Percentiles rank a stretch among this genome's conserved stretches.
These are phyloP conservation scores for Clitopilus hobsonii DNA, from an alignment of 768 basidiomycete species.

Conservation along the genomic window DNA sequence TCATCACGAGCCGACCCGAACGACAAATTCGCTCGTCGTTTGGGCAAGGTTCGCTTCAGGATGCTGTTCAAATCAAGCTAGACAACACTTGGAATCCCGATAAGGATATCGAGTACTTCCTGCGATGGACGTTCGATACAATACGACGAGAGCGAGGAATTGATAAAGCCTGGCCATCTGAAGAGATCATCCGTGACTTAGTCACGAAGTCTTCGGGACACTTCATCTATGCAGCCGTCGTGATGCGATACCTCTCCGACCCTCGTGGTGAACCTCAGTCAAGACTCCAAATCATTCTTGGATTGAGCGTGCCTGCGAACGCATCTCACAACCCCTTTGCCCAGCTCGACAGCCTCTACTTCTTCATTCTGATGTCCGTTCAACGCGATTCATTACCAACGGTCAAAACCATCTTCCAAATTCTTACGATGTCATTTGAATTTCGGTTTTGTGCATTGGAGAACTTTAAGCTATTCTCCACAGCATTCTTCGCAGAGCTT, in stretches of 20 bases:
- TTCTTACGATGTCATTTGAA: neutral
- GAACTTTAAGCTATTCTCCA: neutral
- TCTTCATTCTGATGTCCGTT: neutral
- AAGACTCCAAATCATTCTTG: neutral
- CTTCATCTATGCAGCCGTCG: neutral
- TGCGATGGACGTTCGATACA: neutral
- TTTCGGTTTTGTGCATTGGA: neutral
- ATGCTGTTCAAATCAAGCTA: neutral
- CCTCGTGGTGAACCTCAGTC: neutral
- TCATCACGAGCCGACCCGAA: neutral
- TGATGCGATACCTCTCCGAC: neutral
- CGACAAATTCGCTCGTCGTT: neutral
- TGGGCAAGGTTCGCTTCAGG: neutral
- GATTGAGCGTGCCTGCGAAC: neutral
- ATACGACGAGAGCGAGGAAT: neutral
- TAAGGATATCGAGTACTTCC: neutral
- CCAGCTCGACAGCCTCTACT: neutral
- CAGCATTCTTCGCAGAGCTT: neutral
- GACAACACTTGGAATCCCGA: neutral
- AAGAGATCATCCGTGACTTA: neutral
- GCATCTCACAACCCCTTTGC: neutral
- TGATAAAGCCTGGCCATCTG: neutral
- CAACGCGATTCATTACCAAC: neutral
- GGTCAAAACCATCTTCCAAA: neutral
- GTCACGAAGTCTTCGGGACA: neutral